Evolutionary conservation across 2,329 filamentous ascomycete species (phyloP), one percentile per base, ranked within the genome.

Genomic region (Fusarium nelsonii): DNA sequence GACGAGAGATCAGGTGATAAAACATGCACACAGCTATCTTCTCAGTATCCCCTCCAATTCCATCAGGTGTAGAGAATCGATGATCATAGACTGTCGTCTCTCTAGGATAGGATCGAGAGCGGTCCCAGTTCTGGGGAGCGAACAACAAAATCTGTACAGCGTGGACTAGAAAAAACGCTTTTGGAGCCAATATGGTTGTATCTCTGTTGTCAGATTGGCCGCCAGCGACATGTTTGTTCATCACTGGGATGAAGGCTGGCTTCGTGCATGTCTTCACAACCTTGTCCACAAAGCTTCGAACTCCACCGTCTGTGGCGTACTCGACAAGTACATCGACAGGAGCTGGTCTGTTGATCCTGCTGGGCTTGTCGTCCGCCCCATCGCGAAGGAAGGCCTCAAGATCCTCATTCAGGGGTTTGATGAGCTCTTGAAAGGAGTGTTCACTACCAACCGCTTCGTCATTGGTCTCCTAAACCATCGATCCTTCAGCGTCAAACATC

Each of bases 81-180:
- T 53, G 54, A 28, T 16, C 0, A 18, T 41, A 53, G 6, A 9
- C 7, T 12, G 14, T 32, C 8, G 5, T 12, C 12, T 43, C 20
- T 1, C 30, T 1, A 0, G n/a, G 1, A 15, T 57, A 43, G 9
- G 9, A 2, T 1, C 28, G 46, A 6, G 23, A 0, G 1, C 8
- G 8, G 2, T 41, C 2, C 46, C 46, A 36, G 0, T 7, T 20
- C 3, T 41, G 30, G 1, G 46, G 46, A 2, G 46, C 8, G 23
- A 14, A 53, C 15, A 1, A 10, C 14, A 57, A 23, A 1, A 57
- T 16, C 20, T 57, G 36, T 3, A 53, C 20, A 16, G 30, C 16
- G 6, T 41, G 36, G 3, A n/a, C 36, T 0, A 53, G 8, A 3
- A 34, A 12, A 3, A 57, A 30, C 4, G 30, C 18, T 0, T 3